phyloP scores from a whole-genome alignment of 306 rosid species.

The Biancaea sappan region DNA sequence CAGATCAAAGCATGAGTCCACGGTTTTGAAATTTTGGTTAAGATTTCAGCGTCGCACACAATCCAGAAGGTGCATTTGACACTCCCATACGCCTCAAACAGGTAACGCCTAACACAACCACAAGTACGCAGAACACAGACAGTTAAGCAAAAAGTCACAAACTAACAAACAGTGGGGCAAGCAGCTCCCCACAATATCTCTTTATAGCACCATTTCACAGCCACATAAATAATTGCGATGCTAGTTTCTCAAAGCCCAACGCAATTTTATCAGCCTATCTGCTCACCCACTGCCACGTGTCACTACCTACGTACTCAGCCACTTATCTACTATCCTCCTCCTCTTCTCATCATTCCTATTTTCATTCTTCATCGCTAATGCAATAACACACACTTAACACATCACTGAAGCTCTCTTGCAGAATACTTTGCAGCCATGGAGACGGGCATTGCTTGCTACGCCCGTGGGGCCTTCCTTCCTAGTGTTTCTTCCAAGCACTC shows the following conservation, averaged over 20 bases:
- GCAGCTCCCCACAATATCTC: slow-evolving; percentile 53
- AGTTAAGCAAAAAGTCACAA: slow-evolving; percentile 11
- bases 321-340: slow-evolving; percentile 59
- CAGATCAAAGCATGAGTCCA: slow-evolving; percentile 16
- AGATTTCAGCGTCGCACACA: not conserved
- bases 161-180: slow-evolving; percentile 35
- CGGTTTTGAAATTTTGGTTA: slow-evolving; percentile 11
- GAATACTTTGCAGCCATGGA: slow-evolving; percentile 56
- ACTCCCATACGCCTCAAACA: not conserved
- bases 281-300: slow-evolving; percentile 53
- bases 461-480: slow-evolving; percentile 63
- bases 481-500: slow-evolving; percentile 64
- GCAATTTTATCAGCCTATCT: slow-evolving; percentile 43
- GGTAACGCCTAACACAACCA: not conserved
- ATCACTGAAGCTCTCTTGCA: slow-evolving; percentile 11
- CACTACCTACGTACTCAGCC: slow-evolving; percentile 37
- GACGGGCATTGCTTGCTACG: slow-evolving; percentile 68
- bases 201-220: slow-evolving; percentile 43
- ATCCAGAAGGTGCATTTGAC: slow-evolving; percentile 19
- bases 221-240: slow-evolving; percentile 72
- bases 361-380: slow-evolving; percentile 32
- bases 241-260: slow-evolving; percentile 42
- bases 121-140: slow-evolving; percentile 3
- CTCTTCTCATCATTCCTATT: slow-evolving; percentile 4
- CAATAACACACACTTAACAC: slow-evolving; percentile 28